These are phyloP conservation scores for Fusarium chaquense DNA, from an alignment of 2,329 filamentous ascomycete species.

Conservation along the genomic window DNA sequence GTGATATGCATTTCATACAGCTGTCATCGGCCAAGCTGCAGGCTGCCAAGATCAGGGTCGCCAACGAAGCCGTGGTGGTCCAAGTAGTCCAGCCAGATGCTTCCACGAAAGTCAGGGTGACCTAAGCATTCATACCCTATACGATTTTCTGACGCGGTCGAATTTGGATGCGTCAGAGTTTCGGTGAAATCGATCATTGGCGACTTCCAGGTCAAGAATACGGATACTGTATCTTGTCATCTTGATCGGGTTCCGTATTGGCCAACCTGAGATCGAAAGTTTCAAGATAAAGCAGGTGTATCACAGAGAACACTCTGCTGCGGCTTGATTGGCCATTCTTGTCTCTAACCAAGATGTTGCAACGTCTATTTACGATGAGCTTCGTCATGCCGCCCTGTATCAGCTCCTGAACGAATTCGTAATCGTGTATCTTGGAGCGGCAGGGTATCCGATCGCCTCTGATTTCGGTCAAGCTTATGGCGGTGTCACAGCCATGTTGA, in stretches of 20 bases:
- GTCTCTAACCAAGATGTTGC: background rate
- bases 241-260: slow-evolving; percentile 2
- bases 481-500: slow-evolving; percentile 19
- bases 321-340: slow-evolving; percentile 19
- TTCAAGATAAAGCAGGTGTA: slow-evolving; percentile 25
- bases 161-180: background rate
- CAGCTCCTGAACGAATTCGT: slow-evolving; percentile 24
- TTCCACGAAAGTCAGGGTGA: slow-evolving; percentile 3
- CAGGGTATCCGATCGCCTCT: slow-evolving; percentile 14
- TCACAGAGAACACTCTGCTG: slow-evolving; percentile 4
- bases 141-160: background rate
- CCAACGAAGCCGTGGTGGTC: background rate
- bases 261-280: slow-evolving; percentile 5
- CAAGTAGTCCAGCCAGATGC: background rate
- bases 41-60: background rate
- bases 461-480: slow-evolving; percentile 27
- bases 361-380: slow-evolving; percentile 38
- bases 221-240: slow-evolving; percentile 6
- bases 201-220: background rate
- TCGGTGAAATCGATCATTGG: background rate
- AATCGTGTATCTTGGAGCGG: slow-evolving; percentile 19
- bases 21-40: background rate
- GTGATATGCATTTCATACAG: background rate
- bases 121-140: background rate
- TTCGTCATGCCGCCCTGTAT: slow-evolving; percentile 13